A percentile compares a stretch with the other conserved stretches of the same genome.
phyloP scores from a whole-genome alignment of 176 grass and related monocot genomes.

The Lolium perenne region DNA sequence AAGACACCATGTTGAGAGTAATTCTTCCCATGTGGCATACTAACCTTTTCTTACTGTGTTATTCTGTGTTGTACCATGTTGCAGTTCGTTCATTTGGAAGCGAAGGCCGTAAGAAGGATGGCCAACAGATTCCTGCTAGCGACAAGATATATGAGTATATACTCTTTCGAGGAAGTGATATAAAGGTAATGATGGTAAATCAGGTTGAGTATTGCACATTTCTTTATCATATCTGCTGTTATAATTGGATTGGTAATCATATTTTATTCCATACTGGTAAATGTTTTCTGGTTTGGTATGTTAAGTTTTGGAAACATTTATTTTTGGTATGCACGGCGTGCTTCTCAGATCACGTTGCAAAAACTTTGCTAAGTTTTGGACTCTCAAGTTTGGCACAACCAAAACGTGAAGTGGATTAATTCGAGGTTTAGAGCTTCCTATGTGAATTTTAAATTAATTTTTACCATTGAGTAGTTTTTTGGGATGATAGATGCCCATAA shows the following conservation, averaged over 20 bases:
- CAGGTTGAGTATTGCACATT: background rate
- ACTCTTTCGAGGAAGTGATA: constrained; percentile 91
- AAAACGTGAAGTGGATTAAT: background rate
- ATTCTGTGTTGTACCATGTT: constrained; percentile 10
- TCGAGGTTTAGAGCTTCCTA: background rate
- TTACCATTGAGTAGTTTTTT: constrained; percentile 17
- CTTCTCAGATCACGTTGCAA: background rate
- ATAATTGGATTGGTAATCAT: constrained; percentile 22
- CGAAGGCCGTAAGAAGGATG: constrained; percentile 89
- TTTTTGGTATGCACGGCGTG: background rate
- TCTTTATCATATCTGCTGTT: background rate
- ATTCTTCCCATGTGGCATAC: background rate
- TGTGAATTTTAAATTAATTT: constrained; percentile 3
- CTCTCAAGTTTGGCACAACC: background rate
- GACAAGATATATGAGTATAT: constrained; percentile 97
- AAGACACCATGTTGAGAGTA: background rate
- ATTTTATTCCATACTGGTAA: background rate
- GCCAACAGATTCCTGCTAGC: constrained; percentile 75
- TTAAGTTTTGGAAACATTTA: constrained; percentile 1
- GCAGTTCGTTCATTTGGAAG: constrained; percentile 92
- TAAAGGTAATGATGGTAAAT: constrained; percentile 66
- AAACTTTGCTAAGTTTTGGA: constrained; percentile 1
- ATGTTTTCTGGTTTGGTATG: constrained; percentile 3
- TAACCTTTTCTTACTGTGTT: constrained; percentile 31
- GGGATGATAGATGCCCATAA: background rate